Evolutionary conservation across 2,329 filamentous ascomycete species (phyloP).

Genomic region (Colletotrichum gigasporum): DNA sequence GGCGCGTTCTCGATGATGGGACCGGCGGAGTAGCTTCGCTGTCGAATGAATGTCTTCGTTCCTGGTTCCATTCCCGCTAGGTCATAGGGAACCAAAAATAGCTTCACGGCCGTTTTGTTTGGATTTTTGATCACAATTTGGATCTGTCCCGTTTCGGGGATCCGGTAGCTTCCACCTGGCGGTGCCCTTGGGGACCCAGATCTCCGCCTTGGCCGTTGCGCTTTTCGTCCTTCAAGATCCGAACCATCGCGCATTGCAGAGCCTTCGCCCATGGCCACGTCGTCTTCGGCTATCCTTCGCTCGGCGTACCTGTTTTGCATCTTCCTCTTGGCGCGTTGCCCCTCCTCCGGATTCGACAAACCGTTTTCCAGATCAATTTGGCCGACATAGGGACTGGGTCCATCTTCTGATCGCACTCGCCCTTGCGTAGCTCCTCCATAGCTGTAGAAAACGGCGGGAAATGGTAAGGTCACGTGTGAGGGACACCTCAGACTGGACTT

Average conservation of each 20-base stretch:
- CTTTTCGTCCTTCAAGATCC: constrained; percentile 43
- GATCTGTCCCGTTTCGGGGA: constrained; percentile 91
- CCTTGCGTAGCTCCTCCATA: constrained; percentile 76
- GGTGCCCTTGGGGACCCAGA: constrained; percentile 65
- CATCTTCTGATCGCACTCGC: constrained; percentile 76
- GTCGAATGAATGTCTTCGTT: constrained; percentile 94
- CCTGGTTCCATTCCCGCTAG: constrained; percentile 91
- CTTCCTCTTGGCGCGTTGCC: constrained; percentile 58
- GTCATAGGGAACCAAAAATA: constrained; percentile 95
- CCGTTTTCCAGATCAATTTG: constrained; percentile 90
- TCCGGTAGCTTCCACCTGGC: constrained; percentile 90
- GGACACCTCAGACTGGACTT: constrained; percentile 87
- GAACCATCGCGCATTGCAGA: constrained; percentile 22
- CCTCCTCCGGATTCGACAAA: constrained; percentile 63
- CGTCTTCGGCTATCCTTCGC: constrained; percentile 42
- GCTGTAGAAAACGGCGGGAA: constrained; percentile 96
- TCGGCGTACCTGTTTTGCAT: constrained; percentile 55
- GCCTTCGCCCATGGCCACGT: constrained; percentile 34
- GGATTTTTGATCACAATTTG: constrained; percentile 99
- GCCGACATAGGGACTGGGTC: constrained; percentile 95
- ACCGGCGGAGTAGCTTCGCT: constrained; percentile 90
- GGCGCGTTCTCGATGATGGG: constrained; percentile 78
- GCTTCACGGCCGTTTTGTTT: constrained; percentile 96
- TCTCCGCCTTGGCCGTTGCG: constrained; percentile 43
- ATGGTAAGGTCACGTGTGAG: constrained; percentile 87